phyloP scores from a whole-genome alignment of 345 rosid genomes.

The Clarkia xantiana region DNA sequence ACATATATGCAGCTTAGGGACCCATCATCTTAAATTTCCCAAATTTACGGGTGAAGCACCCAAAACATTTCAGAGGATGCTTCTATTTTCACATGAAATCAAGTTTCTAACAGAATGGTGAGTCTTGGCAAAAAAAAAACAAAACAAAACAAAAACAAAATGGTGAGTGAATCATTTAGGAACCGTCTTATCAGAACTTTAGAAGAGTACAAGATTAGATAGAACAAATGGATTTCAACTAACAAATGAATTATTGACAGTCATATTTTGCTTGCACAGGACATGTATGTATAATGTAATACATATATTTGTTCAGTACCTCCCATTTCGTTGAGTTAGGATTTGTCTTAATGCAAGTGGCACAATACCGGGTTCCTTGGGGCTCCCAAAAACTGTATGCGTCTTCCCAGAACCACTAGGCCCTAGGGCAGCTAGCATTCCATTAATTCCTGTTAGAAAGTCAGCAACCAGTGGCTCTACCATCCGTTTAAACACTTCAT shows the following conservation, averaged over 20 bases:
- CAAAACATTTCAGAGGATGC: too few relatives aligned
- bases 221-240: background rate
- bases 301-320: slow-evolving; percentile 20
- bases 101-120: too few relatives aligned
- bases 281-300: too few relatives aligned
- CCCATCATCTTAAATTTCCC: too few relatives aligned
- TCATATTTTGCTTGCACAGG: too few relatives aligned
- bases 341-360: slow-evolving; percentile 47
- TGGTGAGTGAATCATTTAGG: slow-evolving; percentile 48
- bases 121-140: too few relatives aligned
- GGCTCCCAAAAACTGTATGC: slow-evolving; percentile 65
- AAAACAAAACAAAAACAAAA: too few relatives aligned
- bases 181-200: too few relatives aligned
- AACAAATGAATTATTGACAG: too few relatives aligned
- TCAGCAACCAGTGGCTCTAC: slow-evolving; percentile 64
- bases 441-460: slow-evolving; percentile 56
- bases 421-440: slow-evolving; percentile 83
- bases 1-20: too few relatives aligned
- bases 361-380: slow-evolving; percentile 69
- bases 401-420: slow-evolving; percentile 95
- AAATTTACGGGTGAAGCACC: too few relatives aligned
- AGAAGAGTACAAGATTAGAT: background rate
- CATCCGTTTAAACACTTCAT: slow-evolving; percentile 56
- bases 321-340: slow-evolving; percentile 22
- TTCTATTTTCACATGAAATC: too few relatives aligned